Conservation (phyloP, 345 rosid species). For the Rhodomyrtus tomentosa region DNA sequence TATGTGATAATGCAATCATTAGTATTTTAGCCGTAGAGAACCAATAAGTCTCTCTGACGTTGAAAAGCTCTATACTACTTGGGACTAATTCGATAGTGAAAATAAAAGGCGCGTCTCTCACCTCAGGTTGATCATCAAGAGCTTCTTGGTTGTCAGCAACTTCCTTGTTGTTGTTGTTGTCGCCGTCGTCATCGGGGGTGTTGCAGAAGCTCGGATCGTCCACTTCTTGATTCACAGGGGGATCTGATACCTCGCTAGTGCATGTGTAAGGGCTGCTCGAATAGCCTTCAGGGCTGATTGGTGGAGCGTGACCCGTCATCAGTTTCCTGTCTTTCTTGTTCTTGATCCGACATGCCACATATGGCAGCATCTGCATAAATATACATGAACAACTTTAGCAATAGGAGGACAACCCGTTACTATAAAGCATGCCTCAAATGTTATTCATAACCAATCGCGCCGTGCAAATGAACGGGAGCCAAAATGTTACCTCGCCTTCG, state of each 20-base stretch:
- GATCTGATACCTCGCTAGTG: not conserved
- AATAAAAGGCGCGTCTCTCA: not conserved
- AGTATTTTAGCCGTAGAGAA: not conserved
- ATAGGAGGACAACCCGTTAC: not conserved
- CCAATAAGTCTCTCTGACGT: not conserved
- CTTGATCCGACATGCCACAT: not conserved
- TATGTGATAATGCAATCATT: not conserved
- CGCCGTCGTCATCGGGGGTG: no score
- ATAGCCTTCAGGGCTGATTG: not conserved
- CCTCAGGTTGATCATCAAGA: not conserved
- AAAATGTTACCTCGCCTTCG: not conserved
- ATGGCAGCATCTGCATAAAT: not conserved
- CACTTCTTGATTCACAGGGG: not conserved
- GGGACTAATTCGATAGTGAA: not conserved
- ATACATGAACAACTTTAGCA: not conserved
- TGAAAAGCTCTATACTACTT: not conserved
- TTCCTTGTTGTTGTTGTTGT: not conserved
- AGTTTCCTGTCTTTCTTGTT: not conserved
- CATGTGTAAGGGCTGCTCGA: not conserved
- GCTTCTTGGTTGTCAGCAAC: not conserved
- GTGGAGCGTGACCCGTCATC: not conserved
- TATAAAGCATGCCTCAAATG: not conserved
- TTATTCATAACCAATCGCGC: not conserved
- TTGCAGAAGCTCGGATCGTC: not conserved
- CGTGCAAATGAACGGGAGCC: not conserved